Base-by-base conservation (phyloP, 2,329 filamentous ascomycete genomes). In the Simplicillium sp. region DNA sequence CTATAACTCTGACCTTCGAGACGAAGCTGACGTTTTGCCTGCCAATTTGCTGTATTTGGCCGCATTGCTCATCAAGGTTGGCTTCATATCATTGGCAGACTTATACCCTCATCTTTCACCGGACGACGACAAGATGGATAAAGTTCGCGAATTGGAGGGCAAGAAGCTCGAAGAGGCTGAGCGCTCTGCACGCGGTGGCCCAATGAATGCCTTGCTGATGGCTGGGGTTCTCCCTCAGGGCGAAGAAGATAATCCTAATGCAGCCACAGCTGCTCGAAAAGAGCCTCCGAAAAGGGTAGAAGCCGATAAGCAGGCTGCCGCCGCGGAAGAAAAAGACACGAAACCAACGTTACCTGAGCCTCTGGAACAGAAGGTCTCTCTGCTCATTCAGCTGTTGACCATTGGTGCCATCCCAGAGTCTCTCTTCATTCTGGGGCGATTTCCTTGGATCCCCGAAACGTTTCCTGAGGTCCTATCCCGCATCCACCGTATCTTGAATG, bases 351-450 rank as follows among this genome's bases (percentile, higher is more conserved):
- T 72, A 11, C 82, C 83, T 2, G 84, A 89, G 44, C 87, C 87
- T 2, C 70, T 76, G 12, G 90, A 97, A 50, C 90, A 97, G 55
- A 98, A 98, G 61, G 80, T 90, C 0, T 70, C 82, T 35, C 70
- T 98, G 1, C 71, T 98, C 16, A 87, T 84, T 48, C 88, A 88
- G 50, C 71, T 98, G 13, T 73, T 98, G 2, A 85, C 85, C 4
- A 92, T 96, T 43, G 92, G 94, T 33, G 90, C 92, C 20, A 71
- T 98, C 29, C 92, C 92, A 0, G 92, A 98, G 62, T 82, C 92
- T 2, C 70, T 98, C 2, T 97, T 90, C 59, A 86, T 98, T 41
- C 75, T 96, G 7, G 90, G 90, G 29, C 82, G 84, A 40, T 95
- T 95, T 52, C 87, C 88, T 12, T 98, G 92, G 89, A 74, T 98